Percentiles rank a stretch among this genome's conserved stretches.
Evolutionary conservation across 2,329 filamentous ascomycete genomes (phyloP).

Genomic region (Sporothrix pallida): DNA sequence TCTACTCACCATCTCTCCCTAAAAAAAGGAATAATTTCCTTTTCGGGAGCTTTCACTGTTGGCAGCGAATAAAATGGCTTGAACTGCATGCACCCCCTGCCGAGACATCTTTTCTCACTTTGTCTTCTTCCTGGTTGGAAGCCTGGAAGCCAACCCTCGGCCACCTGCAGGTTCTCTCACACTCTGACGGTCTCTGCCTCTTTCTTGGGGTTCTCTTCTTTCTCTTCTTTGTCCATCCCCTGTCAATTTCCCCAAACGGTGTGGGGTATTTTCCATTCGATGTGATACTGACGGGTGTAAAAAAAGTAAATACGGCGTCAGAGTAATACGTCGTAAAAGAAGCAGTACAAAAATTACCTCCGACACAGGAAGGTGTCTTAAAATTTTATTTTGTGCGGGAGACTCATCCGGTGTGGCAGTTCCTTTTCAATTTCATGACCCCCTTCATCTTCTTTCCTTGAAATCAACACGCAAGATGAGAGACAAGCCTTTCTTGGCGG

Average conservation of each 20-base stretch:
- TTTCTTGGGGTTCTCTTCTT: too few species aligned
- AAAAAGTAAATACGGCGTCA: background rate
- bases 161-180: background rate
- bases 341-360: background rate
- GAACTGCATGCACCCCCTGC: constrained; percentile 11
- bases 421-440: background rate
- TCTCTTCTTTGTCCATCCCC: background rate
- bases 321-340: too few species aligned
- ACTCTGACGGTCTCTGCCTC: background rate
- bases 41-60: constrained; percentile 19
- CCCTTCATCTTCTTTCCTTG: background rate
- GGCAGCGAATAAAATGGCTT: background rate
- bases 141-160: background rate
- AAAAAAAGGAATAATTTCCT: constrained; percentile 28
- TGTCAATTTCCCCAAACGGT: constrained; percentile 19
- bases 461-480: background rate
- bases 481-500: constrained; percentile 21
- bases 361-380: background rate
- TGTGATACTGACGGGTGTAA: background rate
- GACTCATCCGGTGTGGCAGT: constrained; percentile 6
- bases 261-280: constrained; percentile 13
- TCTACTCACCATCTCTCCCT: background rate
- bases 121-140: background rate
- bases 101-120: background rate
- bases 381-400: background rate